A percentile compares a stretch with the other conserved stretches of the same genome.
Conservation (phyloP, 176 grass and related monocot species). For the Carex kokanica region DNA sequence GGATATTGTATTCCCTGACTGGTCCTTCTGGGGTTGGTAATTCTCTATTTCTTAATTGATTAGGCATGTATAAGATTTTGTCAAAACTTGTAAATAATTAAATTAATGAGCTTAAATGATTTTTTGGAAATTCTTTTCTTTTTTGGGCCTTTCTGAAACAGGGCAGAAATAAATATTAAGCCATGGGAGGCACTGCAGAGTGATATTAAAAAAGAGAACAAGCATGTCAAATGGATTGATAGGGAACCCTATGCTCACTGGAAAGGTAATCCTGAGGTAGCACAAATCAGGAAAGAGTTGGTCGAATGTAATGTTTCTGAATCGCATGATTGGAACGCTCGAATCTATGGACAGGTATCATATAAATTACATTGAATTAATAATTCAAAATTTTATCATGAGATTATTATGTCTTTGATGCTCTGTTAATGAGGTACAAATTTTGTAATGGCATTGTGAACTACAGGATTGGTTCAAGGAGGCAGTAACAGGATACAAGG, state of each 20-base stretch:
- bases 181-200: conserved; percentile 56
- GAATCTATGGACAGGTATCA: conserved; percentile 68
- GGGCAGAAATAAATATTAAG: conserved; percentile 92
- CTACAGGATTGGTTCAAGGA: conserved; percentile 83
- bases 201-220: conserved; percentile 53
- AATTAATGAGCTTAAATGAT: neutral
- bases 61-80: neutral
- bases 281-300: conserved; percentile 46
- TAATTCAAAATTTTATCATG: neutral
- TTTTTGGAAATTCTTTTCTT: neutral
- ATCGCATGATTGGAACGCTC: conserved; percentile 65
- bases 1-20: conserved; percentile 85
- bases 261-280: conserved; percentile 87
- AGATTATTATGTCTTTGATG: neutral
- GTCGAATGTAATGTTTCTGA: conserved; percentile 65
- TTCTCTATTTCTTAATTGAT: conserved; percentile 18
- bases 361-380: neutral
- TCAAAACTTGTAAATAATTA: neutral
- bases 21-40: conserved; percentile 99
- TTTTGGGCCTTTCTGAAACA: conserved; percentile 21
- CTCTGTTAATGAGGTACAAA: no score
- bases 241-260: conserved; percentile 88
- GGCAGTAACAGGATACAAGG: conserved; percentile 51
- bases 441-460: neutral
- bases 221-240: conserved; percentile 42